These are phyloP conservation scores for Annulohypoxylon nitens DNA, from an alignment of 495 filamentous ascomycete genomes.

Conservation along the genomic window DNA sequence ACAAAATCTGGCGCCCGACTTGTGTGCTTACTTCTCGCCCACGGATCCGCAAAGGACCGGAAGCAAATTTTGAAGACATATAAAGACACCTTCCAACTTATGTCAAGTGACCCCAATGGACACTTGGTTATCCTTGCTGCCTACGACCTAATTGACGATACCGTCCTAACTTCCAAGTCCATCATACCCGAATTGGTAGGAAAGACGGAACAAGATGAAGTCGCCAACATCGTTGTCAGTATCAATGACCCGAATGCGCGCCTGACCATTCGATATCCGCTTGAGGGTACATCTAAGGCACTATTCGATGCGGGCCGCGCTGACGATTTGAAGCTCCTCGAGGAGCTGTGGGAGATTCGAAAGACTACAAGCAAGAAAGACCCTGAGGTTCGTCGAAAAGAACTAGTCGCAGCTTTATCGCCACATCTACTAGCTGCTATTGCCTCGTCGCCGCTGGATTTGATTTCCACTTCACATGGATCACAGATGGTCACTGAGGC, in stretches of 20 bases:
- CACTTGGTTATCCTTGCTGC: conserved; percentile 86
- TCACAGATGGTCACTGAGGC: conserved; percentile 88
- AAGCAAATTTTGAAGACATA: conserved; percentile 87
- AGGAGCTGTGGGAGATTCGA: conserved; percentile 80
- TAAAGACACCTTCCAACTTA: conserved; percentile 84
- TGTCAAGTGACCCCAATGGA: conserved; percentile 82
- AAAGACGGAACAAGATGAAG: conserved; percentile 69
- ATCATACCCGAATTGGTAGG: conserved; percentile 86
- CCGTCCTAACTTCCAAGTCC: conserved; percentile 84
- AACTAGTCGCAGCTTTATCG: conserved; percentile 78
- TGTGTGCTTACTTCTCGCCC: conserved; percentile 82
- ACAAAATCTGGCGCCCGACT: conserved; percentile 88
- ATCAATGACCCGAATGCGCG: conserved; percentile 79
- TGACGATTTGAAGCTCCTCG: conserved; percentile 72
- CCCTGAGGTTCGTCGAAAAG: conserved; percentile 76
- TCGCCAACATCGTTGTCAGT: conserved; percentile 72
- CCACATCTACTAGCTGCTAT: conserved; percentile 78
- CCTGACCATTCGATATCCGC: conserved; percentile 84
- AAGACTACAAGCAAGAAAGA: conserved; percentile 92
- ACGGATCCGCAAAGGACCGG: conserved; percentile 91
- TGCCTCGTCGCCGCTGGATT: conserved; percentile 70
- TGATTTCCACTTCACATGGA: conserved; percentile 82
- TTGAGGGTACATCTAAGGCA: conserved; percentile 77
- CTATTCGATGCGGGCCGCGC: conserved; percentile 73
- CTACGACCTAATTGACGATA: conserved; percentile 94